A percentile compares a stretch with the other conserved stretches of the same genome.
Evolutionary conservation across 306 rosid genomes (phyloP).

Genomic region (Myrica gale): DNA sequence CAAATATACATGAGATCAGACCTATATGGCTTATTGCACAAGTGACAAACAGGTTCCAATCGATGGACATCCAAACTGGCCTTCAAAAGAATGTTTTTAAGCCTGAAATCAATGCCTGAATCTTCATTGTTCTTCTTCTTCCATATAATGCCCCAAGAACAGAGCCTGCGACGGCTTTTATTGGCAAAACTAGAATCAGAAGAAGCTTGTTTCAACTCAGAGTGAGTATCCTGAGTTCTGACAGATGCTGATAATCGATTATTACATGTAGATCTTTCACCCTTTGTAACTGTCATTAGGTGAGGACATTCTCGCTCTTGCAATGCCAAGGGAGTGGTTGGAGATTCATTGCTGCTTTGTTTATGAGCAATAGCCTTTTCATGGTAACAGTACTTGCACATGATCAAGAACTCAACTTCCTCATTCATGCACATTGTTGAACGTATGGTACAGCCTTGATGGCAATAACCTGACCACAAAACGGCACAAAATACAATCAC

Average conservation of each 20-base stretch:
- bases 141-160: conserved; percentile 93
- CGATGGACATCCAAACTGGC: conserved; percentile 46
- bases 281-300: conserved; percentile 41
- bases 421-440: conserved; percentile 42
- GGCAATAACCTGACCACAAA: conserved; percentile 70
- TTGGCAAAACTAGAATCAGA: conserved; percentile 41
- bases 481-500: conserved; percentile 27
- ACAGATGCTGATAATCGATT: conserved; percentile 39
- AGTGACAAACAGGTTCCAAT: conserved; percentile 55
- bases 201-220: conserved; percentile 41
- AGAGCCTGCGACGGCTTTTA: conserved; percentile 43
- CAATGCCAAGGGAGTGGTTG: conserved; percentile 70
- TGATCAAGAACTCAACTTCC: conserved; percentile 45
- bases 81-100: conserved; percentile 63
- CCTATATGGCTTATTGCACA: conserved; percentile 70
- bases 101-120: conserved; percentile 52
- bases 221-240: conserved; percentile 37
- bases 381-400: conserved; percentile 73
- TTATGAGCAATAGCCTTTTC: conserved; percentile 46
- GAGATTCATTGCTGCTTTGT: conserved; percentile 62
- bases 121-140: conserved; percentile 59
- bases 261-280: conserved; percentile 35
- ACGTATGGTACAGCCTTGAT: conserved; percentile 56
- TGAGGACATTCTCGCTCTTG: conserved; percentile 50
- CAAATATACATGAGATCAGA: conserved; percentile 76